Evolutionary conservation across 352 stramenopile species (phyloP).

Genomic region (Pythium volutum): DNA sequence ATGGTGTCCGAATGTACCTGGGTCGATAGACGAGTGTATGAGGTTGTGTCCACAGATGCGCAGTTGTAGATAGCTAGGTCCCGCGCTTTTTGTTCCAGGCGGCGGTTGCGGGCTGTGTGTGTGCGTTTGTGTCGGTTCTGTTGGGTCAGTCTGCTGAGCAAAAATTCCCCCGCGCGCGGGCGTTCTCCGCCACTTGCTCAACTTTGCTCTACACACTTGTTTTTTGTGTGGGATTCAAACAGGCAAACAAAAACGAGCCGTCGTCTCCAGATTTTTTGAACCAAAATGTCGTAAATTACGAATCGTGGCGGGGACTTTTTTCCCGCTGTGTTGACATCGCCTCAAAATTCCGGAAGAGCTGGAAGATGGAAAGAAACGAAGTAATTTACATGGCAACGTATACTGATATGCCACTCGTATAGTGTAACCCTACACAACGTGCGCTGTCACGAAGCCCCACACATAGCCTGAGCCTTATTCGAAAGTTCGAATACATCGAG

Average conservation of each 20-base stretch:
- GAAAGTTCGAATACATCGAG: neutral
- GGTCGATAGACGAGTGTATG: neutral
- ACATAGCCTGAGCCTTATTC: no score
- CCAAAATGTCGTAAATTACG: slow-evolving; percentile 18
- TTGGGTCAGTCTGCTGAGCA: slow-evolving; percentile 15
- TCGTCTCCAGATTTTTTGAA: no score
- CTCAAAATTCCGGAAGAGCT: neutral
- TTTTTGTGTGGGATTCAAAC: slow-evolving; percentile 19
- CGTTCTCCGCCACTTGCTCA: slow-evolving; percentile 19
- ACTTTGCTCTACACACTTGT: no score
- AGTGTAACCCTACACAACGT: neutral
- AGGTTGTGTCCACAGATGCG: slow-evolving; percentile 5
- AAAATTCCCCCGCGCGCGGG: slow-evolving; percentile 22
- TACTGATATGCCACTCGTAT: neutral
- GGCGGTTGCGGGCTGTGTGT: slow-evolving; percentile 2
- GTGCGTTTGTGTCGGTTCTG: neutral
- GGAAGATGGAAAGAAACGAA: neutral
- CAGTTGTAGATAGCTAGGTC: slow-evolving; percentile 1
- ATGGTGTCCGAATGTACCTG: slow-evolving; percentile 1
- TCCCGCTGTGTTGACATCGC: neutral
- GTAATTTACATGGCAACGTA: neutral
- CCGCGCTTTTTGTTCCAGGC: slow-evolving; percentile 10
- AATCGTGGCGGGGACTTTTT: neutral
- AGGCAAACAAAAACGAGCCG: slow-evolving; percentile 27
- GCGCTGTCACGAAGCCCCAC: no score